A percentile compares a stretch with the other conserved stretches of the same genome.
phyloP scores from a whole-genome alignment of 805 yeast species.

The Metschnikowia reukaufii region DNA sequence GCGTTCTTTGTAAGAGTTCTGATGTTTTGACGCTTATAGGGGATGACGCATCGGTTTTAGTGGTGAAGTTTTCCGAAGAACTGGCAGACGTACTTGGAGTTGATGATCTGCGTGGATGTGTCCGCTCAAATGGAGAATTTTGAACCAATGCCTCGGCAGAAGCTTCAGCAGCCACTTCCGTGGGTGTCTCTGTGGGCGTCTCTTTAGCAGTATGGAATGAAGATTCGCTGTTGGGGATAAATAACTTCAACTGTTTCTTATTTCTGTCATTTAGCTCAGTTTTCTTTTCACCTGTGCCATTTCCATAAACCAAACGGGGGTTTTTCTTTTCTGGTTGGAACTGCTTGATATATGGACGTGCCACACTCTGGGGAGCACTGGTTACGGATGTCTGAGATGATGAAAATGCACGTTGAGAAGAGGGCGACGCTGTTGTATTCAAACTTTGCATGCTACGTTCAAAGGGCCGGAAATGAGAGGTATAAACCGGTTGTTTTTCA shows the following conservation, averaged over 20 bases:
- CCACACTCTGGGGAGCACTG: not conserved
- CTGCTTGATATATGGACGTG: slow-evolving; percentile 3
- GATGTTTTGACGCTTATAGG: slow-evolving; percentile 16
- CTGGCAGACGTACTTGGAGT: slow-evolving; percentile 14
- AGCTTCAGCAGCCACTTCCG: slow-evolving; percentile 7
- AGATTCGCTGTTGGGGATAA: slow-evolving; percentile 13
- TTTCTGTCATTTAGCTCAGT: slow-evolving; percentile 9
- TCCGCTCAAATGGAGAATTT: slow-evolving; percentile 5
- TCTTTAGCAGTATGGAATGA: not conserved
- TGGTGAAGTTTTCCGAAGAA: slow-evolving; percentile 7
- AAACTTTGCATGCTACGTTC: not conserved
- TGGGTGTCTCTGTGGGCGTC: not conserved
- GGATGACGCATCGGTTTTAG: slow-evolving; percentile 16
- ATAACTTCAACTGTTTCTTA: slow-evolving; percentile 16
- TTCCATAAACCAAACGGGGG: slow-evolving; percentile 2
- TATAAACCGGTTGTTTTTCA: slow-evolving; percentile 1
- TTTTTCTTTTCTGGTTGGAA: slow-evolving; percentile 7
- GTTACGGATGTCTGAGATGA: slow-evolving; percentile 6
- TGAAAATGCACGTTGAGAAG: not conserved
- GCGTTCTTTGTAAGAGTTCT: slow-evolving; percentile 12
- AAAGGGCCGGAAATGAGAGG: slow-evolving; percentile 1
- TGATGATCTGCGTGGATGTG: not conserved
- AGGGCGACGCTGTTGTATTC: not conserved
- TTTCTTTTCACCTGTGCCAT: not conserved
- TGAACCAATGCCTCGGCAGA: slow-evolving; percentile 1